A percentile compares a stretch with the other conserved stretches of the same genome.
These are phyloP conservation scores for Sarocladium strictum DNA, from an alignment of 2,329 filamentous ascomycete genomes.

Conservation along the genomic window DNA sequence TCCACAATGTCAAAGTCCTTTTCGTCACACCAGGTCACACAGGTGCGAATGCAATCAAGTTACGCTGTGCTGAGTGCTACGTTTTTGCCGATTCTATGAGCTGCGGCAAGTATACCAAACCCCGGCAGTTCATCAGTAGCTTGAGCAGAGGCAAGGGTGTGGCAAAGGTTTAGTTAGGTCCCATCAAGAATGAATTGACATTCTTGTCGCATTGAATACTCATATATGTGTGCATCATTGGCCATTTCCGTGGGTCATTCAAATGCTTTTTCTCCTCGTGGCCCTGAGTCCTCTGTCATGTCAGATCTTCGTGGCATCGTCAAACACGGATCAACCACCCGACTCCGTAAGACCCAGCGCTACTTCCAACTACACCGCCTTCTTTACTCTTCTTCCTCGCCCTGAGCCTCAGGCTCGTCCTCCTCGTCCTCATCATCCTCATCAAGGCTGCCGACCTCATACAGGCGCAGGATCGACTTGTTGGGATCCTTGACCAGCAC, in stretches of 20 bases:
- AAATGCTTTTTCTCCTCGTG: not conserved
- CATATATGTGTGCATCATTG: not conserved
- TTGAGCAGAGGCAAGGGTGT: not conserved
- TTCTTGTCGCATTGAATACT: not conserved
- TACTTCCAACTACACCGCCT: too few relatives aligned
- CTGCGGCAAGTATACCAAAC: too few relatives aligned
- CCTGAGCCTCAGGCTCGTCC: constrained; percentile 47
- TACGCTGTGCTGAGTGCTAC: not conserved
- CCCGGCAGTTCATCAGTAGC: not conserved
- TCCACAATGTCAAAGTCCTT: too few relatives aligned
- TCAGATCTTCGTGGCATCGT: not conserved
- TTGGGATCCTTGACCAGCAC: constrained; percentile 88
- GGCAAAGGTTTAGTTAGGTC: too few relatives aligned
- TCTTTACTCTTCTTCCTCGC: constrained; percentile 24
- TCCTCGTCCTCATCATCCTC: constrained; percentile 74
- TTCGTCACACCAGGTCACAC: not conserved
- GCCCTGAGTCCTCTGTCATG: not conserved
- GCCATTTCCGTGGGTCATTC: not conserved
- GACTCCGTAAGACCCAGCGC: not conserved
- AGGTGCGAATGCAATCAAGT: not conserved
- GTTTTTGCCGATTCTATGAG: too few relatives aligned
- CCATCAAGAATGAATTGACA: too few relatives aligned
- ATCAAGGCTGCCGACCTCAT: constrained; percentile 89
- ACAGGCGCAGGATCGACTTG: constrained; percentile 89
- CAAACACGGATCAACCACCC: not conserved